Percentiles rank a stretch among this genome's conserved stretches.
phyloP scores from a whole-genome alignment of 805 yeast species.

The Candida montana region DNA sequence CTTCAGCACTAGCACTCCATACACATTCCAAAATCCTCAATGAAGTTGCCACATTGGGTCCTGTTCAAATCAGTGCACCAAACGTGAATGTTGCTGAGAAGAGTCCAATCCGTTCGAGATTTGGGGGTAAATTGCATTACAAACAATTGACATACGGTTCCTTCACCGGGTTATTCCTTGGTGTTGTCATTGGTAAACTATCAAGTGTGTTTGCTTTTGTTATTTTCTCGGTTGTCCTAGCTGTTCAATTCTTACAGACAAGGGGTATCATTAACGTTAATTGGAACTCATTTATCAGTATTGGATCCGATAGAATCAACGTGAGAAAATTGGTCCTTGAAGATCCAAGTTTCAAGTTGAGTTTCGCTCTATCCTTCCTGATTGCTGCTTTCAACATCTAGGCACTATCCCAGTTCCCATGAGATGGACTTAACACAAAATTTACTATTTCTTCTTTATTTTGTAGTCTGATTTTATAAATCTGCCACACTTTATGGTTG shows the following conservation, averaged over 20 bases:
- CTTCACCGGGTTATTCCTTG: constrained; percentile 50
- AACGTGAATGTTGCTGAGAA: constrained; percentile 3
- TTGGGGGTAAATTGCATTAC: constrained; percentile 47
- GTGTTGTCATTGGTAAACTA: constrained; percentile 54
- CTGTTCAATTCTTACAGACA: constrained; percentile 44
- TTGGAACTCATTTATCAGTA: constrained; percentile 30
- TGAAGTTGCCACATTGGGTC: constrained; percentile 19
- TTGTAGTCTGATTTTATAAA: background rate
- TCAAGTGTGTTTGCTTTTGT: constrained; percentile 48
- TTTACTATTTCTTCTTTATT: background rate
- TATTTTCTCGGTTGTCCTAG: constrained; percentile 39
- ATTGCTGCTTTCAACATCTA: constrained; percentile 52
- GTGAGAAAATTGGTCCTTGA: constrained; percentile 47
- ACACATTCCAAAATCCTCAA: constrained; percentile 22
- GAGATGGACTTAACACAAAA: no score
- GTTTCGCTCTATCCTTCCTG: constrained; percentile 49
- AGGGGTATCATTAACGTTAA: constrained; percentile 46
- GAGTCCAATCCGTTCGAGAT: constrained; percentile 17
- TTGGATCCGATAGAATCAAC: constrained; percentile 39
- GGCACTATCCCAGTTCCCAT: no score
- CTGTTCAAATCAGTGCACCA: background rate
- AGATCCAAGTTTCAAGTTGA: constrained; percentile 54
- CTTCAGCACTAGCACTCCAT: constrained; percentile 14
- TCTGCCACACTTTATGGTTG: constrained; percentile 3
- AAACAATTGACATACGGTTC: constrained; percentile 58